A percentile compares a stretch with the other conserved stretches of the same genome.
phyloP scores from a whole-genome alignment of 805 yeast genomes.

The Candida alai region DNA sequence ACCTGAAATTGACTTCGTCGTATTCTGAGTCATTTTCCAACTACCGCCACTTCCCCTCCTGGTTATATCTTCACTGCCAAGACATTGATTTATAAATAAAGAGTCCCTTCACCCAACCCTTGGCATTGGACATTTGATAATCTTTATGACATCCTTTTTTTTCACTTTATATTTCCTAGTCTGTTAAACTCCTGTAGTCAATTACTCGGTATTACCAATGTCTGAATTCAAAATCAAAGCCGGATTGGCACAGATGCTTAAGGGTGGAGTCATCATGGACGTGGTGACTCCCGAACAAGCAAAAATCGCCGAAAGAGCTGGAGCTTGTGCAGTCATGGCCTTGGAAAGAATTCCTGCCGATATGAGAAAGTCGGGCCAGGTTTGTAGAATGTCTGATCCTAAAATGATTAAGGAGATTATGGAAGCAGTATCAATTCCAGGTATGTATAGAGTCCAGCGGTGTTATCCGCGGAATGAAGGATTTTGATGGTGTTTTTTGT shows the following conservation, averaged over 20 bases:
- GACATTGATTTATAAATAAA: too few species aligned
- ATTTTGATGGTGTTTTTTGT: too few species aligned
- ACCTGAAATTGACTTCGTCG: too few species aligned
- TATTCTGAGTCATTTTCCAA: too few species aligned
- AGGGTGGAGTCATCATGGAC: constrained; percentile 73
- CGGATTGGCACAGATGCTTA: constrained; percentile 83
- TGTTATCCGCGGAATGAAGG: background rate
- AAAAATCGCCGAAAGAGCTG: constrained; percentile 72
- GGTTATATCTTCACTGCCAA: too few species aligned
- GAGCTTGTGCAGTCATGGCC: constrained; percentile 90
- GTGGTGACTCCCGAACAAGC: constrained; percentile 83
- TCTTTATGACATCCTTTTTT: background rate
- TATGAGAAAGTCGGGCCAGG: constrained; percentile 77
- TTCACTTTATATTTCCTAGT: background rate
- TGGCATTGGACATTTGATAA: background rate
- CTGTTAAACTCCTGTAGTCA: constrained; percentile 1
- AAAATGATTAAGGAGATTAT: constrained; percentile 70
- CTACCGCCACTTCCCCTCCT: too few species aligned
- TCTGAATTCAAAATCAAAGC: constrained; percentile 55
- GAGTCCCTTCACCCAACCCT: too few species aligned
- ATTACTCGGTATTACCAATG: too few species aligned
- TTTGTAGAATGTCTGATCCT: constrained; percentile 85
- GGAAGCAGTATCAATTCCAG: constrained; percentile 67
- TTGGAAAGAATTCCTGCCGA: constrained; percentile 82
- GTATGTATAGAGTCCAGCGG: constrained; percentile 45